Evolutionary conservation across 805 yeast genomes (phyloP), one percentile per base, ranked within the genome.

Genomic region (Kluyveromyces wickerhamii): DNA sequence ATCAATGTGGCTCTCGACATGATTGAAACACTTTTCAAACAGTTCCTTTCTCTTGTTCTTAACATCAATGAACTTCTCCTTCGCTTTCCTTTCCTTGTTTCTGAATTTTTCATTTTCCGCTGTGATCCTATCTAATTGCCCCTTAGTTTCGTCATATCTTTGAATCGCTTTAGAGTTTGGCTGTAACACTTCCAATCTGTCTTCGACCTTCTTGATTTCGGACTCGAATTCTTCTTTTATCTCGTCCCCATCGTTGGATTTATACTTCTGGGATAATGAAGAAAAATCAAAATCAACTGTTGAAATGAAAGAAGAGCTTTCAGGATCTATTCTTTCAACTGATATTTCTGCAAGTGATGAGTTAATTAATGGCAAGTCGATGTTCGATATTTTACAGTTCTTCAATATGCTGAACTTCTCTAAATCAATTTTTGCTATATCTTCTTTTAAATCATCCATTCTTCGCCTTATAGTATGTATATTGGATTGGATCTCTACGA

Each of bases 91-190:
- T 45, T 86, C 95, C 15, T 62, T 59, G 35, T 69, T 70, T 47
- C 87, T 72, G 2, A 84, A 77, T 22, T 57, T 59, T 7, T 70
- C 67, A 34, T 81, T 76, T 47, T 83, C 92, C 13, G 65, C 59
- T 37, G 82, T 94, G 31, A 78, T 67, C 6, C 68, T 76, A 7
- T 67, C 65, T 22, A 80, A 65, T 43, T 74, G 74, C 5, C 55
- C 63, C 42, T 80, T 77, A 7, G 81, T 83, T 34, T 81, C 87
- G 22, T 65, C 68, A 28, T 85, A 68, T 47, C 95, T 69, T 34
- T 83, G 94, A 20, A 72, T 62, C 0, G 96, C 95, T 44, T 80
- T 81, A 24, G 76, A 66, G 54, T 86, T 86, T n/a, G 96, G 95
- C 21, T 84, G 76, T 48, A 86, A 32, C 36, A 47, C 31, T 30